Conservation (phyloP, 2,329 filamentous ascomycete genomes). For the Curvularia eragrostidis region DNA sequence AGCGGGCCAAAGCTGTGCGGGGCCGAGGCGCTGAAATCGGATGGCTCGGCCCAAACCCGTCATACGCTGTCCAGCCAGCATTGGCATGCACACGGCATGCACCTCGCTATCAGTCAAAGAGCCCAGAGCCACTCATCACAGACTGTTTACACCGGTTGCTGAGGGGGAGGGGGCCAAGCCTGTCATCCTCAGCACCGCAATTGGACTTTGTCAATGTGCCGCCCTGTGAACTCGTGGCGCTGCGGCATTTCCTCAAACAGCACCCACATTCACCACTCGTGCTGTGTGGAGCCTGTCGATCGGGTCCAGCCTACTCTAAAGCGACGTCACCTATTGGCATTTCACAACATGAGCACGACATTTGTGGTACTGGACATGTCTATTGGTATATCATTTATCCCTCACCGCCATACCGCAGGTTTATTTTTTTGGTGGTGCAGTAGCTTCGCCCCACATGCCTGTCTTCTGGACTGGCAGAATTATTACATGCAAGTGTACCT, state of each 20-base stretch:
- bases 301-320: slow-evolving; percentile 27
- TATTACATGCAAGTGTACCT: slow-evolving; percentile 10
- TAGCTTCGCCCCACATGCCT: slow-evolving; percentile 12
- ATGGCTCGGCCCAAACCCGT: slow-evolving; percentile 29
- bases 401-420: slow-evolving; percentile 12
- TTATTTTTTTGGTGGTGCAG: slow-evolving; percentile 14
- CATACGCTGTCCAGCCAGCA: slow-evolving; percentile 1
- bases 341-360: slow-evolving; percentile 7
- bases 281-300: slow-evolving; percentile 23
- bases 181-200: slow-evolving; percentile 6
- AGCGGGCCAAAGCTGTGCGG: slow-evolving; percentile 20
- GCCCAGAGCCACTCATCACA: slow-evolving; percentile 14
- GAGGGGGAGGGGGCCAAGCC: background rate
- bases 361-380: slow-evolving; percentile 4
- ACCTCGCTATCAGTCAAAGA: slow-evolving; percentile 9
- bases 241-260: slow-evolving; percentile 21
- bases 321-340: slow-evolving; percentile 20
- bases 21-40: slow-evolving; percentile 31
- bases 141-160: slow-evolving; percentile 1
- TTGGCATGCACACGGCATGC: slow-evolving; percentile 11
- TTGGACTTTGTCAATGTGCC: background rate
- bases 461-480: slow-evolving; percentile 6
- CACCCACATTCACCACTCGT: slow-evolving; percentile 16
- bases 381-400: background rate
- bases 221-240: background rate